phyloP scores from a whole-genome alignment of 208 protist species.

The Acanthamoeba divionensis region DNA sequence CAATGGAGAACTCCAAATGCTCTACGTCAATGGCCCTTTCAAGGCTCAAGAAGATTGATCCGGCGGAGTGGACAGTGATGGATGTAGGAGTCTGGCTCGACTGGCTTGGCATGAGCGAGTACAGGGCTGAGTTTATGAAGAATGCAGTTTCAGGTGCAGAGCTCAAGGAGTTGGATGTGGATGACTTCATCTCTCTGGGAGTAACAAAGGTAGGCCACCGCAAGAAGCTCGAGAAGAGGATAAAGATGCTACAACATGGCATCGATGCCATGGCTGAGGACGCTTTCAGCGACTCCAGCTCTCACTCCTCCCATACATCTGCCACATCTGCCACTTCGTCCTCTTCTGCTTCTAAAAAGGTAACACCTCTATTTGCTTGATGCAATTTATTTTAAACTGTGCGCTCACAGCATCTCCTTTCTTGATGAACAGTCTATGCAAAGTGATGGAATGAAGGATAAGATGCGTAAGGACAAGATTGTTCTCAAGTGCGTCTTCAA shows the following conservation, averaged over 20 bases:
- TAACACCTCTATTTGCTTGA: too few relatives aligned
- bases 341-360: too few relatives aligned
- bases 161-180: conserved; percentile 6
- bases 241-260: conserved; percentile 43
- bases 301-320: neutral
- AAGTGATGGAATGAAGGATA: neutral
- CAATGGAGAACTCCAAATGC: conserved; percentile 16
- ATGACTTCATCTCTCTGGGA: conserved; percentile 25
- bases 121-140: conserved; percentile 53
- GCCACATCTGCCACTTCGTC: too few relatives aligned
- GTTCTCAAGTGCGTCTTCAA: conserved; percentile 40
- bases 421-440: neutral
- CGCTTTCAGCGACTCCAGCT: neutral
- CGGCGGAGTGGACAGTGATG: conserved; percentile 17
- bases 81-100: conserved; percentile 40
- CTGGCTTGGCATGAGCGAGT: conserved; percentile 26
- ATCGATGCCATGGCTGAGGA: conserved; percentile 8
- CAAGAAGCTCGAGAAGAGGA: conserved; percentile 15
- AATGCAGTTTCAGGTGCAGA: conserved; percentile 32
- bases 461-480: conserved; percentile 26
- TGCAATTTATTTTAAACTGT: too few relatives aligned
- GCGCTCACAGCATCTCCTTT: too few relatives aligned
- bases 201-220: conserved; percentile 16
- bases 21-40: neutral
- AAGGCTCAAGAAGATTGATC: neutral